These are phyloP conservation scores for Fraxinus velutina DNA, from an alignment of 305 asterid genomes.

Conservation along the genomic window DNA sequence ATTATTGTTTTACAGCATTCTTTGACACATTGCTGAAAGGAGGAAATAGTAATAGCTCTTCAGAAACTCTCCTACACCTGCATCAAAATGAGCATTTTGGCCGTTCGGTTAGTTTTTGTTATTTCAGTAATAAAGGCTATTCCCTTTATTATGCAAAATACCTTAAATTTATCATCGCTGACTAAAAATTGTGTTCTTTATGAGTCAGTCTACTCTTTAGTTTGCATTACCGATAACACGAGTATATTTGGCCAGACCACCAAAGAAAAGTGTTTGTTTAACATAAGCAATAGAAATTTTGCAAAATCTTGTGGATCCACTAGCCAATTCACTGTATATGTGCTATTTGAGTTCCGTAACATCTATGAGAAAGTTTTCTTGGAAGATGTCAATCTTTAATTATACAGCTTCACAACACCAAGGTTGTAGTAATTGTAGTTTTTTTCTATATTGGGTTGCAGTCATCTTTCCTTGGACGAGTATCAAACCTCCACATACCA, in stretches of 20 bases:
- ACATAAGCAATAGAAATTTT: constrained; percentile 7
- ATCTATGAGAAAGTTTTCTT: neutral
- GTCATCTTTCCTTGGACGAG: constrained; percentile 85
- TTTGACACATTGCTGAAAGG: constrained; percentile 65
- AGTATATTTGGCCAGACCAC: neutral
- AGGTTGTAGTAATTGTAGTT: constrained; percentile 5
- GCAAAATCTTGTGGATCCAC: neutral
- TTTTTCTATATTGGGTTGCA: constrained; percentile 30
- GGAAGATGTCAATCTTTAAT: neutral
- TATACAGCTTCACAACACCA: neutral
- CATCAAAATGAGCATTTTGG: constrained; percentile 1
- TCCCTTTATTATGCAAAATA: neutral
- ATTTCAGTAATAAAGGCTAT: neutral
- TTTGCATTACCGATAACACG: neutral
- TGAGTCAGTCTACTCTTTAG: neutral
- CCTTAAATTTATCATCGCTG: neutral
- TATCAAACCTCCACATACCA: constrained; percentile 46
- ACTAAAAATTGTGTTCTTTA: neutral
- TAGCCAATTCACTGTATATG: neutral
- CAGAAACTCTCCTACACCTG: constrained; percentile 32
- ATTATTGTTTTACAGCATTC: constrained; percentile 53
- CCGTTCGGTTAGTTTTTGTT: neutral
- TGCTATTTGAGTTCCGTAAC: constrained; percentile 2
- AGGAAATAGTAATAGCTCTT: constrained; percentile 44
- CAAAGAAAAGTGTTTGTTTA: neutral